Evolutionary conservation across 805 yeast species (phyloP).

Genomic region (Saturnispora dispora): DNA sequence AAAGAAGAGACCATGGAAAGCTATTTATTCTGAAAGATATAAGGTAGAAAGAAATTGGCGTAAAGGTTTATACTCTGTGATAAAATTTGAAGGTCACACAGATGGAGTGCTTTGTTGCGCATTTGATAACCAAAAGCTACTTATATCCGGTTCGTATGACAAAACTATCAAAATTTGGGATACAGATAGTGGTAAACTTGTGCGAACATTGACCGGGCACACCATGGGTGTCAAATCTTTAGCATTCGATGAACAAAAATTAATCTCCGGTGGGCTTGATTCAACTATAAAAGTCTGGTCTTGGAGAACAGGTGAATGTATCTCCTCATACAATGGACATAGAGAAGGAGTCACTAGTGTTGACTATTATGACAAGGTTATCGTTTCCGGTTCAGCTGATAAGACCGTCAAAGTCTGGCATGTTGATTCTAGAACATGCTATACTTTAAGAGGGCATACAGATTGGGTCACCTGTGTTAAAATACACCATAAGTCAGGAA

Average conservation of each 20-base stretch:
- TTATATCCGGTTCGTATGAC: conserved; percentile 91
- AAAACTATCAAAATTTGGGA: conserved; percentile 92
- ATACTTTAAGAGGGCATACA: conserved; percentile 85
- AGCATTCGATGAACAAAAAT: conserved; percentile 78
- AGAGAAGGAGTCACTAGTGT: conserved; percentile 77
- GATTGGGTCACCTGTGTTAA: conserved; percentile 90
- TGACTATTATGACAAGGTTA: conserved; percentile 69
- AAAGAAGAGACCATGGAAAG: conserved; percentile 85
- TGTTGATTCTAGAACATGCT: conserved; percentile 86
- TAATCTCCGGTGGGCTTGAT: conserved; percentile 89
- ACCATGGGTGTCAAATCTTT: conserved; percentile 77
- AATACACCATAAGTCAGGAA: conserved; percentile 68
- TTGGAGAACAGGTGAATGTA: conserved; percentile 87
- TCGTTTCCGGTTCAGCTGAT: conserved; percentile 92
- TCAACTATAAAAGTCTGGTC: conserved; percentile 93
- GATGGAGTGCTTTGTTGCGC: conserved; percentile 87
- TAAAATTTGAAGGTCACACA: conserved; percentile 67
- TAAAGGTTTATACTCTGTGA: conserved; percentile 58
- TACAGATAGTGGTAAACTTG: conserved; percentile 63
- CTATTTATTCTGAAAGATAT: conserved; percentile 84
- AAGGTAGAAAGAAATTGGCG: conserved; percentile 94
- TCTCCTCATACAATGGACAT: conserved; percentile 91
- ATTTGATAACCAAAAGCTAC: conserved; percentile 61
- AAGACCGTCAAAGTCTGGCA: conserved; percentile 93
- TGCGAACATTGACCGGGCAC: conserved; percentile 82